Evolutionary conservation across 2,329 filamentous ascomycete species (phyloP).

Genomic region (Aspergillus japonicus): DNA sequence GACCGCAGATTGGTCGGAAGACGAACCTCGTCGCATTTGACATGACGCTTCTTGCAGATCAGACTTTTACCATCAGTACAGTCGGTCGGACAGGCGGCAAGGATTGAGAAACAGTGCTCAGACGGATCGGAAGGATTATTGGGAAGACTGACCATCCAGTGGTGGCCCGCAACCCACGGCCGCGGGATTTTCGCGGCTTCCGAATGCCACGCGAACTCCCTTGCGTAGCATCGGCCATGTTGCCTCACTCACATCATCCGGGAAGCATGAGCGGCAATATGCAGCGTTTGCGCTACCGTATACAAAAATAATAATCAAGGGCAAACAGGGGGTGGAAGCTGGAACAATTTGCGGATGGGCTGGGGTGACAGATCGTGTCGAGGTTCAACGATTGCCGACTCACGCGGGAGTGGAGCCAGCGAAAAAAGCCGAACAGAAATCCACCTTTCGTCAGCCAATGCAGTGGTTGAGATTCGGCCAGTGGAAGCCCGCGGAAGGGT

Average conservation of each 20-base stretch:
- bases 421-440: conserved; percentile 4
- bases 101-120: not conserved
- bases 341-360: not conserved
- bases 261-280: not conserved
- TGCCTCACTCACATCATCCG: conserved; percentile 7
- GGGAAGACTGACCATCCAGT: conserved; percentile 27
- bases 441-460: not conserved
- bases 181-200: conserved; percentile 27
- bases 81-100: not conserved
- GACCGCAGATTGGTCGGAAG: not conserved
- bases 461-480: not conserved
- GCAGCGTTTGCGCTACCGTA: not conserved
- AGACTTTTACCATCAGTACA: conserved; percentile 18
- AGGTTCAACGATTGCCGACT: conserved; percentile 5
- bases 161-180: conserved; percentile 29
- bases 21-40: conserved; percentile 32
- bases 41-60: conserved; percentile 30
- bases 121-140: conserved; percentile 7
- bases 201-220: conserved; percentile 12
- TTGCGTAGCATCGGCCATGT: conserved; percentile 10
- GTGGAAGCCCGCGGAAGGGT: not conserved
- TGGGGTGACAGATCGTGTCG: conserved; percentile 7
- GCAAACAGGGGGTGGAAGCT: not conserved
- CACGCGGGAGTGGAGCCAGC: conserved; percentile 1
- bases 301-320: not conserved